These are phyloP conservation scores for Termitomyces sp. DNA, from an alignment of 1,284 basidiomycete genomes.

Conservation along the genomic window DNA sequence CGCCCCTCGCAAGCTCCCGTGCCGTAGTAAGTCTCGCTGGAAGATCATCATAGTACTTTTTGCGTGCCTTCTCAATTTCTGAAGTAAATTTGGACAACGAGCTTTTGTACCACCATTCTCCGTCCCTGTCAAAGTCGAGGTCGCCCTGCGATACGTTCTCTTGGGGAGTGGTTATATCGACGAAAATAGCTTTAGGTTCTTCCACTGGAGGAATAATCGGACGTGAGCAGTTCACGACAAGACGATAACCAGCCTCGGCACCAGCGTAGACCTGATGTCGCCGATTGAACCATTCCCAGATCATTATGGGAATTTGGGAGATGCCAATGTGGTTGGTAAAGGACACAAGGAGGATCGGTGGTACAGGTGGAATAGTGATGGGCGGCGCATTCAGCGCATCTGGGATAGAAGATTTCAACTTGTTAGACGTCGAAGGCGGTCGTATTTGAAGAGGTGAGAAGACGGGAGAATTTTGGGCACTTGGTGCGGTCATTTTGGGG, in stretches of 20 bases:
- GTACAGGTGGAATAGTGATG: conserved; percentile 63
- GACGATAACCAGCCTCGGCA: conserved; percentile 75
- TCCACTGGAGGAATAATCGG: conserved; percentile 46
- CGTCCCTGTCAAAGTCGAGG: conserved; percentile 69
- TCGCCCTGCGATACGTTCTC: conserved; percentile 38
- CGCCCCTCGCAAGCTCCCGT: conserved; percentile 71
- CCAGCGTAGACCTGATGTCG: conserved; percentile 76
- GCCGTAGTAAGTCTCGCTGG: conserved; percentile 68
- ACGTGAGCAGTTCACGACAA: conserved; percentile 66
- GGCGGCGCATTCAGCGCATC: conserved; percentile 47
- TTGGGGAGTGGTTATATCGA: conserved; percentile 20
- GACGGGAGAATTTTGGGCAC: conserved; percentile 33
- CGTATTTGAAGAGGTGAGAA: conserved; percentile 39
- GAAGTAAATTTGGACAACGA: conserved; percentile 53
- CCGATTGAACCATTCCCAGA: conserved; percentile 90
- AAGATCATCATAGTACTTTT: conserved; percentile 76
- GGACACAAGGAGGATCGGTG: conserved; percentile 84
- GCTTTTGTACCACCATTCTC: conserved; percentile 68
- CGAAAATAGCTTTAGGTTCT: conserved; percentile 18
- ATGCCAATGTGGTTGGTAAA: conserved; percentile 86
- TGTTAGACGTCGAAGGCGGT: conserved; percentile 21
- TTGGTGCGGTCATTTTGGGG: conserved; percentile 25
- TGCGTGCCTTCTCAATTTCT: conserved; percentile 65
- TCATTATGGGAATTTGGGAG: conserved; percentile 83
- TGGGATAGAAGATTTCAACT: conserved; percentile 25